Conservation (phyloP, 1,139 yeast genomes). For the Lodderomyces pseudojiufengensis region DNA sequence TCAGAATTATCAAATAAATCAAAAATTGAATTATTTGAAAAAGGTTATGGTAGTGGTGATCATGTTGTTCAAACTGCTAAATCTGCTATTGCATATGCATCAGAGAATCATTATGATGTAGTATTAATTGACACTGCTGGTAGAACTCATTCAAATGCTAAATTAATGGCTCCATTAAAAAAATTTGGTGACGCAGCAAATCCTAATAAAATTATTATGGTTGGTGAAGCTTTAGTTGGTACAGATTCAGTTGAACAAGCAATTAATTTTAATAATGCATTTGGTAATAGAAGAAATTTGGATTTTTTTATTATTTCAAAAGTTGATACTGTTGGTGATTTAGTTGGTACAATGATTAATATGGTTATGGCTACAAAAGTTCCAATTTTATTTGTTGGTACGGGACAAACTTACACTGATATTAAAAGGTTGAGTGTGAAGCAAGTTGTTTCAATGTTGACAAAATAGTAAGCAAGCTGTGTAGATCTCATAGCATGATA, state of each 20-base stretch:
- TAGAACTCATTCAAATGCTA: constrained; percentile 91
- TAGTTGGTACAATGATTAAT: constrained; percentile 95
- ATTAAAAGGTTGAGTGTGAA: constrained; percentile 87
- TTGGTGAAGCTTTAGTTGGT: constrained; percentile 96
- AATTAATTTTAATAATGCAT: constrained; percentile 84
- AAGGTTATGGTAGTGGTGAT: constrained; percentile 96
- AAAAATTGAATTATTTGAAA: constrained; percentile 79
- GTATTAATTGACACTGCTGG: constrained; percentile 97
- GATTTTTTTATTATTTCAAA: constrained; percentile 93
- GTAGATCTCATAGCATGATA: no score
- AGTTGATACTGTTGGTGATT: constrained; percentile 96
- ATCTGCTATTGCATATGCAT: constrained; percentile 74
- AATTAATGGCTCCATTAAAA: constrained; percentile 92
- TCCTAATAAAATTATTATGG: constrained; percentile 97
- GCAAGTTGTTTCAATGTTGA: constrained; percentile 85
- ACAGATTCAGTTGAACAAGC: constrained; percentile 98
- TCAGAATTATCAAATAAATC: constrained; percentile 32
- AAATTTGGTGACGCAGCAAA: constrained; percentile 94
- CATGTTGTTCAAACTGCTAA: constrained; percentile 92
- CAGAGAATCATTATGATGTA: constrained; percentile 63
- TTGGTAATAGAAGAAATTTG: constrained; percentile 75
- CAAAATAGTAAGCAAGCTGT: no score
- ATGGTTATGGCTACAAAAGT: constrained; percentile 97
- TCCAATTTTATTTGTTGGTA: constrained; percentile 92
- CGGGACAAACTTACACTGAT: constrained; percentile 96